phyloP scores from a whole-genome alignment of 2,329 filamentous ascomycete species.

The Xylaria hypoxylon region DNA sequence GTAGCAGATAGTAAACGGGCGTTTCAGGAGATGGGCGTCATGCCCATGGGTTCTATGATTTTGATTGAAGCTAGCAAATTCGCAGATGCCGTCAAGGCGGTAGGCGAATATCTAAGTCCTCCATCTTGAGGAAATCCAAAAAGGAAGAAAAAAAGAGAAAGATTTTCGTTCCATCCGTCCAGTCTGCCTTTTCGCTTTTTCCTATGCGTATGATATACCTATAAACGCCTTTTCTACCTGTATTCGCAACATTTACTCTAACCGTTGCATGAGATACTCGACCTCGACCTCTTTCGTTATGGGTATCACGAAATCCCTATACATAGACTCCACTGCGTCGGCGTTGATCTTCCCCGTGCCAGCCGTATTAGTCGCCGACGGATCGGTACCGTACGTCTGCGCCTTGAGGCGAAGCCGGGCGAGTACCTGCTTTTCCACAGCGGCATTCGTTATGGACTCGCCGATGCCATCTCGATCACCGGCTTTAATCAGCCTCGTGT shows the following conservation, averaged over 20 bases:
- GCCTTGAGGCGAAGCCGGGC: constrained; percentile 89
- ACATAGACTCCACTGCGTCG: constrained; percentile 90
- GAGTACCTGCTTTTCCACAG: constrained; percentile 91
- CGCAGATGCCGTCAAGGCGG: constrained; percentile 77
- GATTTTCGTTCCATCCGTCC: constrained; percentile 18
- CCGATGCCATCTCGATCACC: constrained; percentile 85
- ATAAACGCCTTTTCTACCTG: constrained; percentile 28
- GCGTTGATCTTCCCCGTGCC: constrained; percentile 86
- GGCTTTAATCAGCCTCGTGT: constrained; percentile 83
- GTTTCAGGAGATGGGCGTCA: constrained; percentile 93
- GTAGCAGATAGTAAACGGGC: constrained; percentile 91
- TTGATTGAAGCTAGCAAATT: constrained; percentile 86
- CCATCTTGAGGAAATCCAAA: constrained; percentile 55
- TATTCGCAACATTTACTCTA: constrained; percentile 59
- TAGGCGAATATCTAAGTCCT: constrained; percentile 77
- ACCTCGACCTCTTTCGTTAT: constrained; percentile 99
- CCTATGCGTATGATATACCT: constrained; percentile 28
- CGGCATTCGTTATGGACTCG: constrained; percentile 87
- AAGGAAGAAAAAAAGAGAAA: constrained; percentile 13
- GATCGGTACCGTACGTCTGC: constrained; percentile 92
- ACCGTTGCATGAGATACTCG: constrained; percentile 95
- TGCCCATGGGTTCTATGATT: constrained; percentile 85
- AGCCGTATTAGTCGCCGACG: constrained; percentile 69
- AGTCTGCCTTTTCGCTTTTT: constrained; percentile 7
- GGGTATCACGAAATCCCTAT: constrained; percentile 92